Conservation (phyloP, 2,329 filamentous ascomycete genomes). For the Hypoxylon sp. region DNA sequence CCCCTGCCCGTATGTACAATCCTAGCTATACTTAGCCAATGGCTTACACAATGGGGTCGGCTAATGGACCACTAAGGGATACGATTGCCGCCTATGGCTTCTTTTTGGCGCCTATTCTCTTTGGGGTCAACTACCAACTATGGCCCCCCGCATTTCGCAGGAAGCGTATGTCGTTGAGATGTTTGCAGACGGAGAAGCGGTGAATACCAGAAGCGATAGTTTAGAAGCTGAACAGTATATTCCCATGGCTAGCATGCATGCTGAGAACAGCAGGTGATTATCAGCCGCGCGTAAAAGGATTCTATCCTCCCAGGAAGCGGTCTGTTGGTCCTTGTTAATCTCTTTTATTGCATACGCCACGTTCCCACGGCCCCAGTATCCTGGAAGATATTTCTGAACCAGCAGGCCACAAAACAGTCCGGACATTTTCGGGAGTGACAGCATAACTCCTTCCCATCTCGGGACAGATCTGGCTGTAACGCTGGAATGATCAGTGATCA, state of each 20-base stretch:
- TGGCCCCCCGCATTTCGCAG: slow-evolving; percentile 43
- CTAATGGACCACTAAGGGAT: slow-evolving; percentile 49
- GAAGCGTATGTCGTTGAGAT: slow-evolving; percentile 23
- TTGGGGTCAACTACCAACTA: slow-evolving; percentile 13
- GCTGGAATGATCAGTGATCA: slow-evolving; percentile 21
- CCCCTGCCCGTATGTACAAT: slow-evolving; percentile 48
- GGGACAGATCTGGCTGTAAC: slow-evolving; percentile 21
- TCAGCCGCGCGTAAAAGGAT: slow-evolving; percentile 30
- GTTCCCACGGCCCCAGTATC: slow-evolving; percentile 26
- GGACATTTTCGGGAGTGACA: slow-evolving; percentile 17
- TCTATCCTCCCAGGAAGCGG: slow-evolving; percentile 26
- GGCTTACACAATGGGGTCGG: slow-evolving; percentile 46
- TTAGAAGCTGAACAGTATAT: slow-evolving; percentile 12
- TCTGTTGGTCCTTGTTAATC: slow-evolving; percentile 32
- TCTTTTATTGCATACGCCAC: slow-evolving; percentile 37
- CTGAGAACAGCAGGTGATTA: slow-evolving; percentile 38
- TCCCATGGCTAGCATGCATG: slow-evolving; percentile 20
- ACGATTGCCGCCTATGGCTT: slow-evolving; percentile 42
- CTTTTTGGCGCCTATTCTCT: slow-evolving; percentile 50
- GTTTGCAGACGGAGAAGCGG: slow-evolving; percentile 28
- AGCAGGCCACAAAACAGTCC: slow-evolving; percentile 5
- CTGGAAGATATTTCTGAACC: slow-evolving; percentile 8
- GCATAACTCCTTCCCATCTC: slow-evolving; percentile 27
- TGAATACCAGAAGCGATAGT: slow-evolving; percentile 30
- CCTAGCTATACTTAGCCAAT: slow-evolving; percentile 50